These are phyloP conservation scores for Phytophthora megakarya DNA, from an alignment of 352 stramenopile species.

Conservation along the genomic window DNA sequence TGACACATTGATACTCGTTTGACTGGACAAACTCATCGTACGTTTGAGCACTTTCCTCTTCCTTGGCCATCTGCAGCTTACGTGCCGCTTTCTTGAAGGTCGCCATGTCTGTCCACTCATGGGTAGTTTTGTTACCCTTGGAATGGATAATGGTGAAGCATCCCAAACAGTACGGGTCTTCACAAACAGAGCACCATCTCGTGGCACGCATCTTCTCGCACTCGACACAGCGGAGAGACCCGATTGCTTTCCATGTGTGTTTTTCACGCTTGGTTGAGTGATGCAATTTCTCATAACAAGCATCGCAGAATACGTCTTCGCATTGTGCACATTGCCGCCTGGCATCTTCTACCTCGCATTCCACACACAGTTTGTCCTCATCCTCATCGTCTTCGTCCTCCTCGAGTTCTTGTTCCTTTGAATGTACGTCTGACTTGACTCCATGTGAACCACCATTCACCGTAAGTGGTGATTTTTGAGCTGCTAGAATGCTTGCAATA, in stretches of 20 bases:
- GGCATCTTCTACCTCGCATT: constrained; percentile 81
- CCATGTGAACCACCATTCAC: constrained; percentile 12
- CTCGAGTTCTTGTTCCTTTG: constrained; percentile 17
- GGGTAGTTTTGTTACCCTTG: constrained; percentile 76
- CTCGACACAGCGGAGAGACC: constrained; percentile 77
- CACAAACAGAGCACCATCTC: constrained; percentile 72
- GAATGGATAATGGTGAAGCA: constrained; percentile 86
- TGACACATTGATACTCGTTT: constrained; percentile 81
- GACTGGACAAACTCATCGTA: constrained; percentile 80
- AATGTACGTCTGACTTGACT: not conserved
- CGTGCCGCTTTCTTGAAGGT: constrained; percentile 56
- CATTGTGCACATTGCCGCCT: constrained; percentile 69
- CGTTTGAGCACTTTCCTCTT: constrained; percentile 69
- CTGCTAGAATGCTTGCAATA: constrained; percentile 33
- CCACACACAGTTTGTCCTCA: constrained; percentile 70
- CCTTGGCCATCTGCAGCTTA: constrained; percentile 37
- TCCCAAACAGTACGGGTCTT: constrained; percentile 81
- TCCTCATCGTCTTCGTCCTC: constrained; percentile 49
- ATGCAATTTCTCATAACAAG: constrained; percentile 80
- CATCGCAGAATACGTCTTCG: constrained; percentile 80
- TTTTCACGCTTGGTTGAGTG: constrained; percentile 68
- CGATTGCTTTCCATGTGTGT: constrained; percentile 81
- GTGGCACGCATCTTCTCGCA: constrained; percentile 88
- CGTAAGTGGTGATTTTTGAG: constrained; percentile 23
- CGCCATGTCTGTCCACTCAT: constrained; percentile 77